A percentile compares a stretch with the other conserved stretches of the same genome.
Conservation (phyloP, 2,329 filamentous ascomycete genomes). For the Lachnellula occidentalis region DNA sequence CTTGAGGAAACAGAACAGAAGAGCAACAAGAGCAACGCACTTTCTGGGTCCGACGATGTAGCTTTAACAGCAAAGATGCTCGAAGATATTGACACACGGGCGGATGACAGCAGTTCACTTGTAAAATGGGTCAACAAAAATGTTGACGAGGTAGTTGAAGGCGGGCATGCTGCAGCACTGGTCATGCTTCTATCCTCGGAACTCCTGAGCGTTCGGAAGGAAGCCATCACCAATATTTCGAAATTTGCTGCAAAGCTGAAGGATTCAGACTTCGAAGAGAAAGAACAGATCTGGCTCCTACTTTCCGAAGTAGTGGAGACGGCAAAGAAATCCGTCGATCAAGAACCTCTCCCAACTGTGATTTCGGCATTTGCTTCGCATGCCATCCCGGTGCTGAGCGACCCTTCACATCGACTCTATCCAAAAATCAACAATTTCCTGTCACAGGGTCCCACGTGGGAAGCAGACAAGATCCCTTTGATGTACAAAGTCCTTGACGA, state of each 20-base stretch:
- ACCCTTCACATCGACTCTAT: constrained; percentile 79
- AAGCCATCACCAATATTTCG: constrained; percentile 65
- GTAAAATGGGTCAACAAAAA: constrained; percentile 70
- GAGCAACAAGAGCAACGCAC: neutral
- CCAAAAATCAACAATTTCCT: constrained; percentile 82
- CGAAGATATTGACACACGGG: constrained; percentile 3
- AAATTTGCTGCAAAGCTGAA: constrained; percentile 60
- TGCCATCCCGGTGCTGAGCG: constrained; percentile 63
- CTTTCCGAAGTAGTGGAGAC: constrained; percentile 78
- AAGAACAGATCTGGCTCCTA: constrained; percentile 72
- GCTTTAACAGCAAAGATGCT: constrained; percentile 13
- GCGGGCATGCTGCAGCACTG: constrained; percentile 65
- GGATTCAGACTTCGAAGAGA: constrained; percentile 68
- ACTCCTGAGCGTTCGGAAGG: constrained; percentile 69
- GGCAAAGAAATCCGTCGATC: constrained; percentile 47
- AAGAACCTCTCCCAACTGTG: constrained; percentile 61
- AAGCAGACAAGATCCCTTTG: constrained; percentile 66
- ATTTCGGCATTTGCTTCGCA: constrained; percentile 70
- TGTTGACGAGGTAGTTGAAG: constrained; percentile 71
- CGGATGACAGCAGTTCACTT: constrained; percentile 46
- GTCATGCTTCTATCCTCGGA: constrained; percentile 71
- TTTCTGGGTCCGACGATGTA: constrained; percentile 13
- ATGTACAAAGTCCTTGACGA: constrained; percentile 56
- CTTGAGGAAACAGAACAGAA: neutral
- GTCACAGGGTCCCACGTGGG: constrained; percentile 72